phyloP scores from a whole-genome alignment of 345 rosid genomes.

The Gossypium herbaceum region DNA sequence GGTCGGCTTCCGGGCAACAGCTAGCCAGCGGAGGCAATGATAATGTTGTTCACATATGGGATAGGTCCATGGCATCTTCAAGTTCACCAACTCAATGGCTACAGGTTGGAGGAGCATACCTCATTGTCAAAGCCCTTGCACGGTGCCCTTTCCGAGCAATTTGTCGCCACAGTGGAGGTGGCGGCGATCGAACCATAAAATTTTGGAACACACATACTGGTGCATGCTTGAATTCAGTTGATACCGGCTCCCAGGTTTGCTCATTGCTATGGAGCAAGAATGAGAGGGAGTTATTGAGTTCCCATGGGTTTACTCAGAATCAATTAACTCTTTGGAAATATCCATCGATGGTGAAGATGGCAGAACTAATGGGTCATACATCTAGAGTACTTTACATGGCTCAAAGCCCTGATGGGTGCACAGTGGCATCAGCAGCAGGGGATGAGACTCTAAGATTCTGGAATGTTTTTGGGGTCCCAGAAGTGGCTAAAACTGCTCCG shows the following conservation, averaged over 20 bases:
- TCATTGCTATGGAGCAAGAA: constrained; percentile 48
- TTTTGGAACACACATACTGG: constrained; percentile 54
- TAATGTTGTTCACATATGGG: constrained; percentile 47
- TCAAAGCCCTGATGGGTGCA: constrained; percentile 59
- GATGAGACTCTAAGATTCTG: constrained; percentile 61
- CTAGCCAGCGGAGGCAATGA: constrained; percentile 55
- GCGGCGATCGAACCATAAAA: constrained; percentile 36
- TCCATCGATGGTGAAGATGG: constrained; percentile 50
- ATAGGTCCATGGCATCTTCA: constrained; percentile 36
- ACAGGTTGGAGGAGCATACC: constrained; percentile 43
- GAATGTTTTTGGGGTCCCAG: constrained; percentile 60
- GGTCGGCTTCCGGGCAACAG: constrained; percentile 52
- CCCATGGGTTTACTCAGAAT: constrained; percentile 46
- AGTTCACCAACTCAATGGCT: constrained; percentile 46
- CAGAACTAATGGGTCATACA: constrained; percentile 43
- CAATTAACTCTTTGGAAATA: constrained; percentile 53
- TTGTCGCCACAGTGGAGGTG: constrained; percentile 52
- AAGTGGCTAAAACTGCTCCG: constrained; percentile 44
- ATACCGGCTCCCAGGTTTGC: constrained; percentile 49
- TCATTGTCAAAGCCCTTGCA: constrained; percentile 54
- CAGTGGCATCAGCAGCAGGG: constrained; percentile 69
- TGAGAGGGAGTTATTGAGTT: constrained; percentile 48
- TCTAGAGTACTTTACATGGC: constrained; percentile 53
- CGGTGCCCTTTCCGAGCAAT: constrained; percentile 58
- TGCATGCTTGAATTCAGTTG: constrained; percentile 48